Percentiles rank a stretch among this genome's conserved stretches.
Conservation (phyloP, 192 early-diverging fungal species). For the Coemansia sp. region DNA sequence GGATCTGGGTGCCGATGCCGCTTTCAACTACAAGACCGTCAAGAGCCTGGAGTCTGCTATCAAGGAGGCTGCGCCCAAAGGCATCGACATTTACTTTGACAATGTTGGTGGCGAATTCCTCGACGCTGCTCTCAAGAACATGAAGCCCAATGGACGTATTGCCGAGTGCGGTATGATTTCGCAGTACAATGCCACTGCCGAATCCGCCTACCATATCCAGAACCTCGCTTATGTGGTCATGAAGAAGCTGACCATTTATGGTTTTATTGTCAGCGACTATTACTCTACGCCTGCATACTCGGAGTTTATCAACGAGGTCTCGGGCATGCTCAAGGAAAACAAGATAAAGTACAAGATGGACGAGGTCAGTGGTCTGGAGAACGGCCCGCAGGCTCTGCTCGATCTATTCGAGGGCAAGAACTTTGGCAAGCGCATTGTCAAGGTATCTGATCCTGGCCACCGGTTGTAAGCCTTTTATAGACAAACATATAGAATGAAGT, state of each 20-base stretch:
- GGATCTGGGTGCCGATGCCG: conserved; percentile 74
- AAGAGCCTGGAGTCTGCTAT: conserved; percentile 54
- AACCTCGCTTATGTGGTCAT: conserved; percentile 58
- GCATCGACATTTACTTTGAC: conserved; percentile 88
- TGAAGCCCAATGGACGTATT: conserved; percentile 67
- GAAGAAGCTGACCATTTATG: conserved; percentile 61
- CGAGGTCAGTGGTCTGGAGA: conserved; percentile 66
- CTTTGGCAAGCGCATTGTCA: conserved; percentile 68
- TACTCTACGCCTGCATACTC: conserved; percentile 37
- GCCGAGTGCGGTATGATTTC: conserved; percentile 74
- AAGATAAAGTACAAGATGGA: conserved; percentile 62
- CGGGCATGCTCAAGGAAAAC: conserved; percentile 56
- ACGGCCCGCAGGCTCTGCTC: conserved; percentile 60
- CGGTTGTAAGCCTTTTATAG: conserved; percentile 5
- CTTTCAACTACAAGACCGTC: conserved; percentile 90
- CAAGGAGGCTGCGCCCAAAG: conserved; percentile 63
- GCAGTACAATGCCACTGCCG: conserved; percentile 62
- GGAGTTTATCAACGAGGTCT: conserved; percentile 62
- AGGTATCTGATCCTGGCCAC: conserved; percentile 19
- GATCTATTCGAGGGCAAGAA: conserved; percentile 65
- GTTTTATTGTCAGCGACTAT: conserved; percentile 64
- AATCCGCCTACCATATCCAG: conserved; percentile 56
- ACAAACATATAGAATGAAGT: too few relatives aligned
- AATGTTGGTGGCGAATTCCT: conserved; percentile 80
- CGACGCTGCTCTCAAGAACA: conserved; percentile 63